Conservation (phyloP, 352 stramenopile species). For the Pythium sukuiense region DNA sequence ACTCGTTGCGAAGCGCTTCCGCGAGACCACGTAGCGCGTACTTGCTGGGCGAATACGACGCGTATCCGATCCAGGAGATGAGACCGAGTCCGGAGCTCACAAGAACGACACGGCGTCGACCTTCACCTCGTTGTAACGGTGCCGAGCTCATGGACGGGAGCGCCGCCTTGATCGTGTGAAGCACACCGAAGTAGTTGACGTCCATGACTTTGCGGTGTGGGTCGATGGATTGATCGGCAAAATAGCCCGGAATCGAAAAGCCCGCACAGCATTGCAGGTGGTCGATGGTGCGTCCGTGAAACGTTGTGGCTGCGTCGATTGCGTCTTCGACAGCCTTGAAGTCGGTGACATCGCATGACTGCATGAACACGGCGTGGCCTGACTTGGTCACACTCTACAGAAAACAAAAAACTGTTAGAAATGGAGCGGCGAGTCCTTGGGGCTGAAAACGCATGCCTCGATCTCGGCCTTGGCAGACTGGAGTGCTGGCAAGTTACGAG, state of each 20-base stretch:
- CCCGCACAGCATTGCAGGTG: slow-evolving; percentile 57
- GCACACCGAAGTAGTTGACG: slow-evolving; percentile 59
- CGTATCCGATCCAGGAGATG: slow-evolving; percentile 46
- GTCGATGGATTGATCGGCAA: slow-evolving; percentile 48
- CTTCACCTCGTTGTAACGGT: background rate
- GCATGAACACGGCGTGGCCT: slow-evolving; percentile 32
- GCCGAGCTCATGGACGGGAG: slow-evolving; percentile 37
- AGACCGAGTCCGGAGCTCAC: slow-evolving; percentile 50
- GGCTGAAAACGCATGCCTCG: slow-evolving; percentile 6
- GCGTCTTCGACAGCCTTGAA: slow-evolving; percentile 37
- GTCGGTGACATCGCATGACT: slow-evolving; percentile 51
- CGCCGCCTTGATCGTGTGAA: slow-evolving; percentile 47
- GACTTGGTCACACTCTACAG: slow-evolving; percentile 16
- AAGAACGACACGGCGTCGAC: slow-evolving; percentile 41
- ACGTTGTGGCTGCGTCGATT: slow-evolving; percentile 41
- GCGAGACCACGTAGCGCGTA: slow-evolving; percentile 59
- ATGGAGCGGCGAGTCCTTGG: background rate
- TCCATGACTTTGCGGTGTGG: slow-evolving; percentile 48
- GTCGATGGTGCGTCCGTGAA: slow-evolving; percentile 43
- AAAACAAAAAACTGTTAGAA: background rate
- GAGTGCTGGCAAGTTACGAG: slow-evolving; percentile 34
- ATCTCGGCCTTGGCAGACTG: slow-evolving; percentile 41
- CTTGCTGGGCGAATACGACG: slow-evolving; percentile 45
- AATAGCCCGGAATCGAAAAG: slow-evolving; percentile 42
- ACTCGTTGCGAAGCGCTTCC: slow-evolving; percentile 52